These are phyloP conservation scores for Aureobasidium sp. DNA, from an alignment of 2,329 filamentous ascomycete species.

Conservation along the genomic window DNA sequence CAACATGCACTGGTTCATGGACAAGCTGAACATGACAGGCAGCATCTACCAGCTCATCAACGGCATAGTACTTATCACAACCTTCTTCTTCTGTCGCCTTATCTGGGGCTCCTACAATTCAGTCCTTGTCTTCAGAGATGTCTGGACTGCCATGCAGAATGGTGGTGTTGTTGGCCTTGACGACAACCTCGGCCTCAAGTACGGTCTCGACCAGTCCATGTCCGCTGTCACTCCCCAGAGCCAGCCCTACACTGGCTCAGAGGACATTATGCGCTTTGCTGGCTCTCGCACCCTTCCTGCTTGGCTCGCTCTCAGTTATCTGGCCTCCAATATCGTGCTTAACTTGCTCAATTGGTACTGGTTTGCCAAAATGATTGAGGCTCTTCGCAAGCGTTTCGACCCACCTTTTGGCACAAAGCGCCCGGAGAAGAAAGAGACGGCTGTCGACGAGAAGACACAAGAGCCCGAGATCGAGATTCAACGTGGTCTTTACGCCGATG, in stretches of 20 bases:
- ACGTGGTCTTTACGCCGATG: constrained; percentile 19
- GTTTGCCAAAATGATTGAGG: constrained; percentile 80
- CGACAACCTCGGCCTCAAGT: constrained; percentile 10
- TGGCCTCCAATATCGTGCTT: constrained; percentile 61
- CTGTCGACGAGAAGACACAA: constrained; percentile 16
- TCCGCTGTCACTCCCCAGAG: neutral
- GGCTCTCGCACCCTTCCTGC: constrained; percentile 44
- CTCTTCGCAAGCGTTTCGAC: constrained; percentile 67
- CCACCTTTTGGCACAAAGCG: constrained; percentile 42
- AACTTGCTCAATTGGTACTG: constrained; percentile 75
- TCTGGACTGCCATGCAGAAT: constrained; percentile 42
- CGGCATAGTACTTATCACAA: constrained; percentile 60
- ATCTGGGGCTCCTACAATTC: constrained; percentile 66
- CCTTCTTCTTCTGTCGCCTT: constrained; percentile 69
- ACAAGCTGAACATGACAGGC: constrained; percentile 75
- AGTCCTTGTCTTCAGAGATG: constrained; percentile 58
- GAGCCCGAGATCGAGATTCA: constrained; percentile 16
- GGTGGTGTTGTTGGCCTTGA: constrained; percentile 15
- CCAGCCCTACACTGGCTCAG: neutral
- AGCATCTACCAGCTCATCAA: constrained; percentile 67
- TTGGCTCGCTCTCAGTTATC: constrained; percentile 62
- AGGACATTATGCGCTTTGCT: constrained; percentile 42
- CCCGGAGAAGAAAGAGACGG: constrained; percentile 18
- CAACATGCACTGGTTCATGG: constrained; percentile 88
- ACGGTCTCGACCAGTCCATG: constrained; percentile 4